Evolutionary conservation across 768 basidiomycete genomes (phyloP).

Genomic region (Cystobasidium tubakii): DNA sequence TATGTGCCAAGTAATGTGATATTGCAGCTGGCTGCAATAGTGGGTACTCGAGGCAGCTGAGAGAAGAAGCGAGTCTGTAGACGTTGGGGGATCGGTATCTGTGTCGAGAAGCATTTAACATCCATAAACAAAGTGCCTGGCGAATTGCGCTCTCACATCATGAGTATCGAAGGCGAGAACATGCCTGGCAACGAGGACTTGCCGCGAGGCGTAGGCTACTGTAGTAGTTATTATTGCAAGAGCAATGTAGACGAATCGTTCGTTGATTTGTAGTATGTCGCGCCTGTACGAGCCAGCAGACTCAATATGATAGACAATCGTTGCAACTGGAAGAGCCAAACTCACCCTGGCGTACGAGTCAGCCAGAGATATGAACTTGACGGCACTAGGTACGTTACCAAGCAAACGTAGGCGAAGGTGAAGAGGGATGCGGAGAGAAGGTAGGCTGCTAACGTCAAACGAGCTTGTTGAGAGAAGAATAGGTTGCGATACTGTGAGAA

Average conservation of each 20-base stretch:
- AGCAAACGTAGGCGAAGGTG: neutral
- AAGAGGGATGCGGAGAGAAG: neutral
- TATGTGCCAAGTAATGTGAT: conserved; percentile 26
- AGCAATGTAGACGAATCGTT: conserved; percentile 16
- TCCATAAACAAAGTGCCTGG: neutral
- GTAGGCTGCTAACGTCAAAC: conserved; percentile 13
- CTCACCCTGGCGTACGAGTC: conserved; percentile 16
- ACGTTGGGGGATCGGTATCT: conserved; percentile 14
- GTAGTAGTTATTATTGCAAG: neutral
- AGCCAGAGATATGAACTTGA: neutral
- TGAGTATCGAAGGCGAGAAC: neutral
- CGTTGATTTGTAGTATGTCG: conserved; percentile 24
- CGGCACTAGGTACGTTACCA: conserved; percentile 14
- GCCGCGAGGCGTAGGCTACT: neutral
- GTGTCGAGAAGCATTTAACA: neutral
- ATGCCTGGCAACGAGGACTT: conserved; percentile 8
- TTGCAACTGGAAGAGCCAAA: neutral
- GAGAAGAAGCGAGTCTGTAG: neutral
- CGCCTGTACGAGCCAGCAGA: neutral
- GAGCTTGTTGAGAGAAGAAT: conserved; percentile 6
- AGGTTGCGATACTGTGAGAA: conserved; percentile 17
- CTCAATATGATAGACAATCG: neutral
- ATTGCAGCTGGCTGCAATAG: conserved; percentile 15
- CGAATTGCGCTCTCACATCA: neutral
- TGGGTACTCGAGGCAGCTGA: neutral